Evolutionary conservation across 306 rosid species (phyloP).

Genomic region (Myrica gale): DNA sequence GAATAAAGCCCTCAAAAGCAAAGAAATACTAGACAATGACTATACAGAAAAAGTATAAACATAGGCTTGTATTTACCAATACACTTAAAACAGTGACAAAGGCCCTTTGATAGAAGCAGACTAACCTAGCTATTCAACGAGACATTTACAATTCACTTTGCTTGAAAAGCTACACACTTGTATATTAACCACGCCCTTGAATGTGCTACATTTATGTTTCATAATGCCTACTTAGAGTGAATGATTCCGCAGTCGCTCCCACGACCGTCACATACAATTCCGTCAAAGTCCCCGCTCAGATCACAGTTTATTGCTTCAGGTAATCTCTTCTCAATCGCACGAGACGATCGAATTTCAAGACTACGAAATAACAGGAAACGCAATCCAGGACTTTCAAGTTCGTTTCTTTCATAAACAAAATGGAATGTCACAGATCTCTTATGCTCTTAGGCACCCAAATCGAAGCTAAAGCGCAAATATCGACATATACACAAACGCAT

Average conservation of each 20-base stretch:
- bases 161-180: neutral
- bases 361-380: neutral
- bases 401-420: neutral
- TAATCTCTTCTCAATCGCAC: neutral
- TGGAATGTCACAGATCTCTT: conserved; percentile 9
- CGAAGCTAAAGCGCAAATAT: conserved; percentile 14
- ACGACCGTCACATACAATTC: neutral
- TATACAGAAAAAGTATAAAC: neutral
- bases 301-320: neutral
- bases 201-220: neutral
- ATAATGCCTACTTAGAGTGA: neutral
- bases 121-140: neutral
- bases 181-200: neutral
- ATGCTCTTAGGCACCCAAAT: conserved; percentile 2
- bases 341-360: neutral
- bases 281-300: neutral
- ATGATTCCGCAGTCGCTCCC: neutral
- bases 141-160: neutral
- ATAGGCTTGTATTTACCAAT: neutral
- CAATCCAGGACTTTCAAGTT: conserved; percentile 5
- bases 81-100: neutral
- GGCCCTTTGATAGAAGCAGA: neutral
- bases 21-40: neutral
- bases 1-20: neutral
- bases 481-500: neutral